These are phyloP conservation scores for Ceratobasidium sp. DNA, from an alignment of 1,284 basidiomycete species.

Conservation along the genomic window DNA sequence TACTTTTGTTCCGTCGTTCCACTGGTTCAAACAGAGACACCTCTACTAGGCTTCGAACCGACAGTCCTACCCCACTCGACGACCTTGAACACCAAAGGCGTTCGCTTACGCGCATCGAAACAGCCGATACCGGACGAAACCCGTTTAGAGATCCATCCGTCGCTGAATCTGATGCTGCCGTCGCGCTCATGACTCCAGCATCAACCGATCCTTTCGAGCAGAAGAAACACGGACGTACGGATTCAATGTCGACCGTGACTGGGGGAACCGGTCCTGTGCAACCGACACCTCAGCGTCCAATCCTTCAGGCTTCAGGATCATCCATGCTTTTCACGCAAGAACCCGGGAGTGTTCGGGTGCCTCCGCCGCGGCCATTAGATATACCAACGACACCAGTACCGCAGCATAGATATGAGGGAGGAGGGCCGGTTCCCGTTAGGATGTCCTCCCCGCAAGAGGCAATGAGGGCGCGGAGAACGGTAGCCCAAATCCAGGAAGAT, in stretches of 20 bases:
- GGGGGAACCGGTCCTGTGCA: conserved; percentile 32
- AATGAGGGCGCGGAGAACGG: conserved; percentile 38
- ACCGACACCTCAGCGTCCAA: conserved; percentile 27
- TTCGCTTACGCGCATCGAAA: conserved; percentile 27
- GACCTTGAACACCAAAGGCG: conserved; percentile 36
- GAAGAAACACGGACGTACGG: conserved; percentile 20
- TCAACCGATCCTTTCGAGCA: conserved; percentile 35
- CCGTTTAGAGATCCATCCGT: conserved; percentile 35
- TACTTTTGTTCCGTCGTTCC: conserved; percentile 36
- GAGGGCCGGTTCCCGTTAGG: conserved; percentile 34
- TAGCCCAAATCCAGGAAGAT: conserved; percentile 27
- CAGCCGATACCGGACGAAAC: conserved; percentile 29
- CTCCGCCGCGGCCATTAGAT: conserved; percentile 30
- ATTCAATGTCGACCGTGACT: conserved; percentile 39
- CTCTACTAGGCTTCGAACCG: conserved; percentile 9
- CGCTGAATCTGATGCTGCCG: background rate
- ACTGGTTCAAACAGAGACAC: background rate
- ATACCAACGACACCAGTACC: conserved; percentile 42
- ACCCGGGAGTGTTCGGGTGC: conserved; percentile 9
- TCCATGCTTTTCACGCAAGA: conserved; percentile 5
- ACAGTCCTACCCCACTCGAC: conserved; percentile 36
- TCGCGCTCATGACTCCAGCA: conserved; percentile 27
- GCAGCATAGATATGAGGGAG: conserved; percentile 40
- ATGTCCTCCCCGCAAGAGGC: conserved; percentile 30
- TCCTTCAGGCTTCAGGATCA: conserved; percentile 25